phyloP scores from a whole-genome alignment of 495 filamentous ascomycete species.

The Hapsidospora chrysogenum region DNA sequence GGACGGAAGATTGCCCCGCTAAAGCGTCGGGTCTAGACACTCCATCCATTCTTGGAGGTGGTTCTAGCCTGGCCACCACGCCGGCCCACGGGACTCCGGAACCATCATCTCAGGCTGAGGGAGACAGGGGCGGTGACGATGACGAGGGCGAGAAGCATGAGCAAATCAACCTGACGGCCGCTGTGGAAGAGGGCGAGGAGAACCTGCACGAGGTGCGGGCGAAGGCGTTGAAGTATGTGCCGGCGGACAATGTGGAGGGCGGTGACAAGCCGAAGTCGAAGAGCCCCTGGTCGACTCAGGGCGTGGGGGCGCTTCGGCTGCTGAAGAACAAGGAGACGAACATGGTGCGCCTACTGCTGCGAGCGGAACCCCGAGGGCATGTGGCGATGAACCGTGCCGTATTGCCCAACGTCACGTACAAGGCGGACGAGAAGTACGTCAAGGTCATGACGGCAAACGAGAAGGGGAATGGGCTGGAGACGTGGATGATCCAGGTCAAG shows the following conservation, averaged over 20 bases:
- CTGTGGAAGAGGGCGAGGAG: slow-evolving; percentile 56
- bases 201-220: slow-evolving; percentile 44
- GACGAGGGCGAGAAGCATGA: slow-evolving; percentile 31
- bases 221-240: slow-evolving; percentile 38
- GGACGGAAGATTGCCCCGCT: slow-evolving; percentile 6
- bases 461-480: slow-evolving; percentile 32
- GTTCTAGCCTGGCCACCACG: slow-evolving; percentile 36
- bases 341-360: slow-evolving; percentile 44
- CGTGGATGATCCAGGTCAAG: slow-evolving; percentile 51
- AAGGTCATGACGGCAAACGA: slow-evolving; percentile 37
- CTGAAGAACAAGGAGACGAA: slow-evolving; percentile 49
- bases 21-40: slow-evolving; percentile 15
- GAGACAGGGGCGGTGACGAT: slow-evolving; percentile 21
- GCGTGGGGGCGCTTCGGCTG: slow-evolving; percentile 47
- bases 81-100: slow-evolving; percentile 48
- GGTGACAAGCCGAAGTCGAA: slow-evolving; percentile 17
- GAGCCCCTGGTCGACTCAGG: slow-evolving; percentile 39
- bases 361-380: slow-evolving; percentile 52
- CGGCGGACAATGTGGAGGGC: slow-evolving; percentile 16
- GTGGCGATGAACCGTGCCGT: slow-evolving; percentile 51
- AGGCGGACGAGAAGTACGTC: slow-evolving; percentile 33
- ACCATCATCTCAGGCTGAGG: slow-evolving; percentile 33
- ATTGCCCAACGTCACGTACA: slow-evolving; percentile 41
- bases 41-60: slow-evolving; percentile 27
- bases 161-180: slow-evolving; percentile 45